Percentiles rank a stretch among this genome's conserved stretches.
phyloP scores from a whole-genome alignment of 2,329 filamentous ascomycete genomes.

The Cladosporium sp. region DNA sequence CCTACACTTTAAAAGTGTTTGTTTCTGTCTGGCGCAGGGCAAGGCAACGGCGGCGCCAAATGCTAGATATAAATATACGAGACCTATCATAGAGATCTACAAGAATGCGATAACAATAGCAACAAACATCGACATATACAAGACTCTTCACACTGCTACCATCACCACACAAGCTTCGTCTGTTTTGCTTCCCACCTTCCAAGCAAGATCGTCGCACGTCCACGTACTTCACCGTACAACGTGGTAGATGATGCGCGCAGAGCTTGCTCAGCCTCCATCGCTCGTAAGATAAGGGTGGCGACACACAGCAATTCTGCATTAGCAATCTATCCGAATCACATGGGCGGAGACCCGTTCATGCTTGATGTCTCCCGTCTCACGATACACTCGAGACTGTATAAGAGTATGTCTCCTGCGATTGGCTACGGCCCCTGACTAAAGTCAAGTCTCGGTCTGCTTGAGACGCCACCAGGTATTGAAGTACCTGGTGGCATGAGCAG shows the following conservation, averaged over 20 bases:
- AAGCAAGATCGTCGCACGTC: conserved; percentile 15
- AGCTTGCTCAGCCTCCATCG: conserved; percentile 16
- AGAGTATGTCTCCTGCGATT: background rate
- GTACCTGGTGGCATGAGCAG: background rate
- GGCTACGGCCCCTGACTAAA: conserved; percentile 18
- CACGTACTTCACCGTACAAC: background rate
- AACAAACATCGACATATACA: conserved; percentile 8
- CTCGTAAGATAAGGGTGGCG: conserved; percentile 12
- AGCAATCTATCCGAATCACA: conserved; percentile 9
- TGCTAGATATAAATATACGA: background rate
- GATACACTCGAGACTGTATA: conserved; percentile 2
- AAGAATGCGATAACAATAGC: background rate
- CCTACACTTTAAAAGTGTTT: conserved; percentile 3
- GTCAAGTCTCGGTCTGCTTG: background rate
- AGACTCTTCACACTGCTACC: background rate
- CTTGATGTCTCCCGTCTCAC: conserved; percentile 9
- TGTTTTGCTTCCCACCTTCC: conserved; percentile 1
- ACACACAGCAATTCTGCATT: background rate
- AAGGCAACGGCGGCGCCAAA: background rate
- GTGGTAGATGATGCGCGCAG: background rate
- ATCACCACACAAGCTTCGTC: conserved; percentile 4
- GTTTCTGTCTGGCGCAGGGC: background rate
- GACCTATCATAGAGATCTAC: background rate
- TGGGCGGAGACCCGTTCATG: conserved; percentile 17
- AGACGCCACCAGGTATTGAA: conserved; percentile 8